Evolutionary conservation across 2,329 filamentous ascomycete species (phyloP).

Genomic region (Penicillium italicum): DNA sequence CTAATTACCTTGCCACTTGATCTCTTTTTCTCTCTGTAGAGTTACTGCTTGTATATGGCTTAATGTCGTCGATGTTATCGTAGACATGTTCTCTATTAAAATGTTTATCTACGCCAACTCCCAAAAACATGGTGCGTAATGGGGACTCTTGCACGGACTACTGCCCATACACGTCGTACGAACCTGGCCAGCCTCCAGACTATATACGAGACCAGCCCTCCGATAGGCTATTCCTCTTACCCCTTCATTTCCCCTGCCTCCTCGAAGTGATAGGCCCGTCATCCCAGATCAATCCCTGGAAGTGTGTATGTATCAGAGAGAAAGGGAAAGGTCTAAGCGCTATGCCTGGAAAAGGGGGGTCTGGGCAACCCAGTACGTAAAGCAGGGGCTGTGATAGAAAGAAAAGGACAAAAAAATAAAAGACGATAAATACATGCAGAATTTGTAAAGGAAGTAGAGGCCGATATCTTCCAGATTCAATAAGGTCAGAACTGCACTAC

Average conservation of each 20-base stretch:
- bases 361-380: not conserved
- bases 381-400: not conserved
- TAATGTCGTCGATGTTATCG: not conserved
- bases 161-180: not conserved
- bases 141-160: too few species aligned
- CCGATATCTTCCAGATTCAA: not conserved
- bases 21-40: not conserved
- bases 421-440: not conserved
- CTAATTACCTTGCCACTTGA: slow-evolving; percentile 1
- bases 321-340: not conserved
- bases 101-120: not conserved
- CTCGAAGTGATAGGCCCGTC: not conserved
- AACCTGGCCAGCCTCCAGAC: not conserved
- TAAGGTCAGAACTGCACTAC: not conserved
- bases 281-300: not conserved
- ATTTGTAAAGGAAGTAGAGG: not conserved
- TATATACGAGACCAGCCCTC: not conserved
- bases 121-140: too few species aligned
- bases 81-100: too few species aligned
- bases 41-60: not conserved
- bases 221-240: not conserved
- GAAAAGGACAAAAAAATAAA: not conserved
- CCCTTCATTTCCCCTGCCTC: not conserved
- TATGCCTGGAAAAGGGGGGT: not conserved
- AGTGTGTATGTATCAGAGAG: not conserved